These are phyloP conservation scores for Arthrobotrys musiformis DNA, from an alignment of 2,329 filamentous ascomycete genomes.

Conservation along the genomic window DNA sequence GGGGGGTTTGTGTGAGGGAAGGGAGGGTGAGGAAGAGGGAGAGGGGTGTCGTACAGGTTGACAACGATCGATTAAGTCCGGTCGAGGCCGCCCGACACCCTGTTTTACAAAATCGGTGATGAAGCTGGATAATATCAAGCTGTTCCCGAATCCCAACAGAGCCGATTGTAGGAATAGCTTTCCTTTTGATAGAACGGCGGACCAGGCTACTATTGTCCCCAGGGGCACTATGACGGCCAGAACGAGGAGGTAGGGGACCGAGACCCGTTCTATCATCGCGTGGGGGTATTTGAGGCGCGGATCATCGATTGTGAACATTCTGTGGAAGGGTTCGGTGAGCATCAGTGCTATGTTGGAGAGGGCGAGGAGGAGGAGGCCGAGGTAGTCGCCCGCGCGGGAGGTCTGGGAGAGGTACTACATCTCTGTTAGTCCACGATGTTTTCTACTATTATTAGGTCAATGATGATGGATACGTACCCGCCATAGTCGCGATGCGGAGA, in stretches of 20 bases:
- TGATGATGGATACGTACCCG: constrained; percentile 62
- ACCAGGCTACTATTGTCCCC: constrained; percentile 24
- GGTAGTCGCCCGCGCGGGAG: constrained; percentile 88
- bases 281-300: constrained; percentile 86
- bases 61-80: constrained; percentile 89
- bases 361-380: constrained; percentile 76
- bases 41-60: constrained; percentile 70
- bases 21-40: background rate
- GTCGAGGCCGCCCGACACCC: constrained; percentile 75
- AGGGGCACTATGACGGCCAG: constrained; percentile 69
- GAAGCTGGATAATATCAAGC: constrained; percentile 79
- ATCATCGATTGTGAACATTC: constrained; percentile 91
- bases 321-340: constrained; percentile 82
- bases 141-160: constrained; percentile 80
- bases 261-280: constrained; percentile 82
- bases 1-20: background rate
- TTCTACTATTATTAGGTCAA: too few relatives aligned
- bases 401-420: constrained; percentile 68
- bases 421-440: too few relatives aligned
- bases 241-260: constrained; percentile 78
- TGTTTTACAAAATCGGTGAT: constrained; percentile 87
- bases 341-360: constrained; percentile 62
- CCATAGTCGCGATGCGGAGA: constrained; percentile 67
- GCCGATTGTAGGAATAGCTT: constrained; percentile 75
- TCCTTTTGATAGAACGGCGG: constrained; percentile 2